A percentile compares a stretch with the other conserved stretches of the same genome.
These are phyloP conservation scores for Hypocreales sp. DNA, from an alignment of 2,329 filamentous ascomycete species.

Conservation along the genomic window DNA sequence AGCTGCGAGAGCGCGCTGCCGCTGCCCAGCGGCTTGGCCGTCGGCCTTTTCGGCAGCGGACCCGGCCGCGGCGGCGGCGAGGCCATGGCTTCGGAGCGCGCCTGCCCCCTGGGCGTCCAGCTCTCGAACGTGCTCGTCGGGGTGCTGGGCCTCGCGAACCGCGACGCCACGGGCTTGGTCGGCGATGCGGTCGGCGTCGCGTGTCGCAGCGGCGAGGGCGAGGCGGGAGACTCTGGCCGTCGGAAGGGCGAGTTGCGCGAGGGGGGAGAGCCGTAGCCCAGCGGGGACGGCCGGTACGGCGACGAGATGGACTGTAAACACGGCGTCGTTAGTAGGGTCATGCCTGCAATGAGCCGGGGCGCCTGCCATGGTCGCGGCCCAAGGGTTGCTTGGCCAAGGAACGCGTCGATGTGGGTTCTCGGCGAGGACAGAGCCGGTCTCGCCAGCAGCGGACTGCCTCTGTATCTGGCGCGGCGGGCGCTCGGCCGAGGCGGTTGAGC, in stretches of 20 bases:
- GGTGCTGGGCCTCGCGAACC: constrained; percentile 25
- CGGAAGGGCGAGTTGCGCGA: constrained; percentile 48
- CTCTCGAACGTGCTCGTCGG: constrained; percentile 20
- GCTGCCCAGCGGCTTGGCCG: constrained; percentile 21
- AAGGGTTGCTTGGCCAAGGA: too few relatives aligned
- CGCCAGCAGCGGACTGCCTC: too few relatives aligned
- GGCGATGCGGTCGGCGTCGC: constrained; percentile 50
- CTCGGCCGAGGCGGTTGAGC: too few relatives aligned
- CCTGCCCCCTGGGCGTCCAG: constrained; percentile 19
- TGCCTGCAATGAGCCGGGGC: too few relatives aligned
- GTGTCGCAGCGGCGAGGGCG: constrained; percentile 48
- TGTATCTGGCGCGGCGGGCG: too few relatives aligned
- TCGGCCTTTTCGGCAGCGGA: constrained; percentile 12
- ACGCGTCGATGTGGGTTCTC: not conserved
- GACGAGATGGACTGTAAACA: not conserved
- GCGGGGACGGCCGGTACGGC: constrained; percentile 54
- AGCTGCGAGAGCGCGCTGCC: constrained; percentile 53
- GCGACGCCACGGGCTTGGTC: constrained; percentile 24
- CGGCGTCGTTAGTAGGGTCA: too few relatives aligned
- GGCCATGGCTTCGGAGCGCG: constrained; percentile 15
- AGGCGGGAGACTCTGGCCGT: constrained; percentile 45
- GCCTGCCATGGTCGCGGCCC: too few relatives aligned
- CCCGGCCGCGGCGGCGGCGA: constrained; percentile 20
- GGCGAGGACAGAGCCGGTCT: too few relatives aligned
- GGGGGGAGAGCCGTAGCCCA: constrained; percentile 52